A percentile compares a stretch with the other conserved stretches of the same genome.
Conservation (phyloP, 495 filamentous ascomycete species). For the Entonaema liquescens region DNA sequence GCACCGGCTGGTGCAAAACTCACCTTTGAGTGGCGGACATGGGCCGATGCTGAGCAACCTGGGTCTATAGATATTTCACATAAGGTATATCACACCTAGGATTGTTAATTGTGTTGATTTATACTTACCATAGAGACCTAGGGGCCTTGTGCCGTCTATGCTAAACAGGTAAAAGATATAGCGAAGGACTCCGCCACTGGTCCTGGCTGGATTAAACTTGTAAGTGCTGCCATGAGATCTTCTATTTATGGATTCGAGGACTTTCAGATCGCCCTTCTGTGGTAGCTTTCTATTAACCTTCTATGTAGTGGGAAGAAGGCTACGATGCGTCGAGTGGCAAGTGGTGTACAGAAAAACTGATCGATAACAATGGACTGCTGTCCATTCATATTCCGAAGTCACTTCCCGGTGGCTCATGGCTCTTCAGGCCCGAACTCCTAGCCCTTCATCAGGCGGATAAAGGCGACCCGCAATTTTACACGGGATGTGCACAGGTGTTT, state of each 20-base stretch:
- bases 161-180: constrained; percentile 66
- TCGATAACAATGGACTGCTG: constrained; percentile 69
- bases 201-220: constrained; percentile 82
- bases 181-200: constrained; percentile 59
- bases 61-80: constrained; percentile 68
- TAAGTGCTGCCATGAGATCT: constrained; percentile 10
- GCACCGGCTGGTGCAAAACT: constrained; percentile 62
- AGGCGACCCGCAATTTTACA: constrained; percentile 70
- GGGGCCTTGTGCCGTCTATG: constrained; percentile 74
- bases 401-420: constrained; percentile 70
- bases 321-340: constrained; percentile 60
- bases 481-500: constrained; percentile 76
- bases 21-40: constrained; percentile 69
- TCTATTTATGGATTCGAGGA: neutral
- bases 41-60: constrained; percentile 63
- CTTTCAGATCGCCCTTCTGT: neutral
- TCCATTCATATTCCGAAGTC: constrained; percentile 65
- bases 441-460: constrained; percentile 71
- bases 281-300: neutral
- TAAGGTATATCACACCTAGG: constrained; percentile 51
- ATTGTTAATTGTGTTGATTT: neutral
- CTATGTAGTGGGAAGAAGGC: constrained; percentile 63
- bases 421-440: constrained; percentile 72
- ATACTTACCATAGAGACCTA: neutral
- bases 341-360: constrained; percentile 76